phyloP scores from a whole-genome alignment of 179 eudicot species.

The Beta corolliflora region DNA sequence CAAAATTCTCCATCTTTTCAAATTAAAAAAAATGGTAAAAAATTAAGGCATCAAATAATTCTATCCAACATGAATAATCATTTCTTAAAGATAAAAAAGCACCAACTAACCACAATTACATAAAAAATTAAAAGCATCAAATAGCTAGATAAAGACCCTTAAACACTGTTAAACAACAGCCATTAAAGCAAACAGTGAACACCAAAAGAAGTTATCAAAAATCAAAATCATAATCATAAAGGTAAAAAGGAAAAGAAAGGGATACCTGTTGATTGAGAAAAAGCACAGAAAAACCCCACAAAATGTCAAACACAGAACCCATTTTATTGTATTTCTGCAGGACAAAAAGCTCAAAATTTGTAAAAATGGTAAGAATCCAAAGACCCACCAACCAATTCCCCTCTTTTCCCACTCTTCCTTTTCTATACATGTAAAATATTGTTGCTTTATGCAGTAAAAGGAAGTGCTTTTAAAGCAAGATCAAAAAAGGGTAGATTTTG shows the following conservation, averaged over 20 bases:
- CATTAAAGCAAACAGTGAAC: slow-evolving; percentile 23
- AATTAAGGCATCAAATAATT: too few relatives aligned
- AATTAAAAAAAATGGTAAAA: neutral
- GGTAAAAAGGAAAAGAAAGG: slow-evolving; percentile 16
- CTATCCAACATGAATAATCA: too few relatives aligned
- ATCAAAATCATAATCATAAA: slow-evolving; percentile 31
- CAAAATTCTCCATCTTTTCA: neutral
- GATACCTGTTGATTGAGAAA: slow-evolving; percentile 53
- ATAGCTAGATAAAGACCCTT: slow-evolving; percentile 14
- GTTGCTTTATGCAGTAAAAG: slow-evolving; percentile 4
- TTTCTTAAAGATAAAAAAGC: neutral
- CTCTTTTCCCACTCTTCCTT: neutral
- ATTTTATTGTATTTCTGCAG: slow-evolving; percentile 21
- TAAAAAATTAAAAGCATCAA: slow-evolving; percentile 6
- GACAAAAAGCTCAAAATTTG: slow-evolving; percentile 27
- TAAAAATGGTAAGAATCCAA: slow-evolving; percentile 41
- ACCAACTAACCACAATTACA: slow-evolving; percentile 19
- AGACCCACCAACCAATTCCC: slow-evolving; percentile 34
- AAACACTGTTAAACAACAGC: slow-evolving; percentile 17
- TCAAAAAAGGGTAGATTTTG: neutral
- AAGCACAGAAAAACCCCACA: slow-evolving; percentile 58
- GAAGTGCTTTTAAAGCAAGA: neutral
- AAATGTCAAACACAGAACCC: slow-evolving; percentile 42
- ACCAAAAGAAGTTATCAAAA: slow-evolving; percentile 16
- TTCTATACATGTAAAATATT: slow-evolving; percentile 12